phyloP scores from a whole-genome alignment of 352 stramenopile genomes.

The Phytophthora meadii region DNA sequence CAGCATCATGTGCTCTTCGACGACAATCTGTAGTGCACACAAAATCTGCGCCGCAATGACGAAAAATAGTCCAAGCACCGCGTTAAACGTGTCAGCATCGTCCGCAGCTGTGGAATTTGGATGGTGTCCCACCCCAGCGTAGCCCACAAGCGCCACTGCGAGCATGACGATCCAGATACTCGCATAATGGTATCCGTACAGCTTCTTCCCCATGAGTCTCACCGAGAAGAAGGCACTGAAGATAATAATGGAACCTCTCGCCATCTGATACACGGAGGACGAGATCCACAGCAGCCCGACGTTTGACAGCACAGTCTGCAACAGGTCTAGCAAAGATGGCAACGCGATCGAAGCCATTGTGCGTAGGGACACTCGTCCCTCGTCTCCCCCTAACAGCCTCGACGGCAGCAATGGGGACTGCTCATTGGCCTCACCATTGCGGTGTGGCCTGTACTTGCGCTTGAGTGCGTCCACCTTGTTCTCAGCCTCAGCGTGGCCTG shows the following conservation, averaged over 20 bases:
- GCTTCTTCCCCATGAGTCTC: constrained; percentile 79
- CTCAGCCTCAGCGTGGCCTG: constrained; percentile 46
- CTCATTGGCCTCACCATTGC: constrained; percentile 35
- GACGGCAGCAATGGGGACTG: constrained; percentile 39
- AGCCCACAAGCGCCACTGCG: constrained; percentile 73
- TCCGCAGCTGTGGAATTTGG: constrained; percentile 17
- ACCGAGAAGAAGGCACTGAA: constrained; percentile 91
- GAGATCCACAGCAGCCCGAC: constrained; percentile 89
- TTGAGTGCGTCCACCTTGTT: constrained; percentile 47
- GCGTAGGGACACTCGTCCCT: constrained; percentile 48
- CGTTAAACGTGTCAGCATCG: constrained; percentile 43
- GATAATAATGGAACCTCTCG: constrained; percentile 90
- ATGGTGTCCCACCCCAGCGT: constrained; percentile 61
- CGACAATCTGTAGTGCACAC: constrained; percentile 89
- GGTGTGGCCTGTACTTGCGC: constrained; percentile 39
- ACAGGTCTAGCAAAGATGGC: constrained; percentile 80
- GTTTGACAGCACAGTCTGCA: constrained; percentile 89
- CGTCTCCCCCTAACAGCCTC: constrained; percentile 16
- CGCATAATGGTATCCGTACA: constrained; percentile 87
- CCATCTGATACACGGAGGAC: constrained; percentile 92
- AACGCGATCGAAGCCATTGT: constrained; percentile 69
- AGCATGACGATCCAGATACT: constrained; percentile 84
- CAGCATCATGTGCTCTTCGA: constrained; percentile 91
- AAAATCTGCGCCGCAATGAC: constrained; percentile 85
- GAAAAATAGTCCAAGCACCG: constrained; percentile 74